phyloP scores from a whole-genome alignment of 106 monocot genomes.

The Dioscorea alata region DNA sequence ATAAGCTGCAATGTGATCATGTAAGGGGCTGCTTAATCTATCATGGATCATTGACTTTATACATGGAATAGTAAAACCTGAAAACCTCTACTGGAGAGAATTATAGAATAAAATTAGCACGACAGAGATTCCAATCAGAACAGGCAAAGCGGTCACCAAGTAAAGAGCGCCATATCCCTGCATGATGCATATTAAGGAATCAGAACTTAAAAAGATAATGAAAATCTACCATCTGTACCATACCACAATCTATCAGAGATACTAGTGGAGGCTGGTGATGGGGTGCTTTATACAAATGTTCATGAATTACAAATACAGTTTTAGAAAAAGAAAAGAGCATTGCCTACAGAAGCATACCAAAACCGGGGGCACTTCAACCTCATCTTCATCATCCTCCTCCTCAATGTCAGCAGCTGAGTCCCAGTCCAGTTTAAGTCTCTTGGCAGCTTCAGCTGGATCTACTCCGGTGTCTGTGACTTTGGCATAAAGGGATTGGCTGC shows the following conservation, averaged over 20 bases:
- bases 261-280: too few species aligned
- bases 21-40: background rate
- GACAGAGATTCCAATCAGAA: conserved; percentile 77
- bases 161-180: conserved; percentile 91
- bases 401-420: conserved; percentile 79
- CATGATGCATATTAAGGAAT: conserved; percentile 4
- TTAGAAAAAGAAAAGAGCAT: too few species aligned
- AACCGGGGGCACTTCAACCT: conserved; percentile 61
- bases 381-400: conserved; percentile 50
- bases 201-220: too few species aligned
- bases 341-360: conserved; percentile 40
- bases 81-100: conserved; percentile 67
- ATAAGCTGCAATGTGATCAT: background rate
- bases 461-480: conserved; percentile 86
- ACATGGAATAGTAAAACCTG: background rate
- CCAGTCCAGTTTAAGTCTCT: conserved; percentile 90
- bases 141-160: conserved; percentile 78
- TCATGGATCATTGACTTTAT: background rate
- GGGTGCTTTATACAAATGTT: too few species aligned
- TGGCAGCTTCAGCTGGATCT: conserved; percentile 69
- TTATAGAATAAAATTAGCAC: conserved; percentile 93
- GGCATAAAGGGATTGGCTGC: conserved; percentile 74
- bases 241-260: too few species aligned
- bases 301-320: too few species aligned
- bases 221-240: too few species aligned